Base-by-base conservation (phyloP, 108 stramenopile genomes). In the Nannochloropsis oceanica region DNA sequence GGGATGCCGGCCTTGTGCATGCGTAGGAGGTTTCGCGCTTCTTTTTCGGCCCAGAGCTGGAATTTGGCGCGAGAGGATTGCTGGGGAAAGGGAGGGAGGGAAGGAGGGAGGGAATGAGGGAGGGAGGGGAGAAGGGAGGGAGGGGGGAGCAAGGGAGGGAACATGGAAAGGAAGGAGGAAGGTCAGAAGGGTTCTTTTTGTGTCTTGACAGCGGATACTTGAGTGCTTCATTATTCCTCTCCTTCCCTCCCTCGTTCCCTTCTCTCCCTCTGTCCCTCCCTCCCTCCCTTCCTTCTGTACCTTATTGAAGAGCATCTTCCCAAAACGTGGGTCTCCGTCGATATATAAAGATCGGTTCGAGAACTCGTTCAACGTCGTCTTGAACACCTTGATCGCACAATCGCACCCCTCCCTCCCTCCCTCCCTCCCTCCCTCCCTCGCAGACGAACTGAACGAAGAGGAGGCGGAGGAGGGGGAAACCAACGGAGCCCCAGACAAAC, bases 341-440 rank as follows among this genome's bases (percentile, higher is more conserved):
- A 91, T 79, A 44, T 91, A 91, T 27, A 87, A 89, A 18, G 79
- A 43, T 25, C 91, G 80, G 79, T 91, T 91, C 14, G 80, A 84
- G 25, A 91, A 91, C 83, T 91, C 90, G 86, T 85, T 91, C 87
- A 91, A 24, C 11, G 91, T 91, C 25, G 91, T 89, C 50, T 87
- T 87, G 86, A 91, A 91, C 12, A 91, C 83, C 86, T 91, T 91
- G 7, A 91, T 43, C 2, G 90, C 90, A 22, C 27, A 22, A 73
- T 73, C 59, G n/a, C 59, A 73, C n/a, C 59, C 59, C n/a, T 11
- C 25, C 5, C 34, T 34, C 22, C 18, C n/a, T n/a, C 59, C 59
- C n/a, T 73, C 59, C 59, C 18, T 73, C 22, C 59, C n/a, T n/a
- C n/a, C 59, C 59, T n/a, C n/a, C n/a, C n/a, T 73, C 59, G 22